These are phyloP conservation scores for Chlamydomonas sp. DNA, from an alignment of 139 green algal species.

Conservation along the genomic window DNA sequence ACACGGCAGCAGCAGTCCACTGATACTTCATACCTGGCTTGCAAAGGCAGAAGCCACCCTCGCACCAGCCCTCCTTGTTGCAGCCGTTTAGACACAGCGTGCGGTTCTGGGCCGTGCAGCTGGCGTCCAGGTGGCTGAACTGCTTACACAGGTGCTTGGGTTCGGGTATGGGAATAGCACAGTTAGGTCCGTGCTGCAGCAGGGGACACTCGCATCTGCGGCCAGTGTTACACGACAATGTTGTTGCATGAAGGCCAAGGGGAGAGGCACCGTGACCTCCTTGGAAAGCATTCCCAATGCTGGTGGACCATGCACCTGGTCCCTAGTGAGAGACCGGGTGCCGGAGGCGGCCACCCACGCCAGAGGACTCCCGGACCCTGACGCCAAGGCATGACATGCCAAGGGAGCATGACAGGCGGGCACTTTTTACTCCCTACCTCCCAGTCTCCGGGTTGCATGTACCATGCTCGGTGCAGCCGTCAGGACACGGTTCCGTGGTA, in stretches of 20 bases:
- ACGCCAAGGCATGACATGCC: too few relatives aligned
- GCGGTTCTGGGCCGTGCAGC: neutral
- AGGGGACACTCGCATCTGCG: constrained; percentile 30
- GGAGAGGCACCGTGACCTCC: too few relatives aligned
- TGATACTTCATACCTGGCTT: constrained; percentile 16
- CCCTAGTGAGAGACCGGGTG: too few relatives aligned
- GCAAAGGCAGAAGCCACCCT: constrained; percentile 44
- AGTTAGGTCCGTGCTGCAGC: neutral
- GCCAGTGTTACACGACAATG: neutral
- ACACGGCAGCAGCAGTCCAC: too few relatives aligned
- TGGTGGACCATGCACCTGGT: too few relatives aligned
- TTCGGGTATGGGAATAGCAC: neutral
- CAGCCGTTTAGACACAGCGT: constrained; percentile 43
- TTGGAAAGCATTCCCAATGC: too few relatives aligned
- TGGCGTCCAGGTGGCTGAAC: neutral
- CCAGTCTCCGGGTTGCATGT: constrained; percentile 28
- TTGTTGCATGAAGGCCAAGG: too few relatives aligned
- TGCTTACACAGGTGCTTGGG: neutral
- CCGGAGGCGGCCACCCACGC: too few relatives aligned
- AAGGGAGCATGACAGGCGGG: too few relatives aligned
- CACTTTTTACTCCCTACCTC: neutral
- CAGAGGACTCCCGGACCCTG: too few relatives aligned
- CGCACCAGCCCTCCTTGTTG: constrained; percentile 31
- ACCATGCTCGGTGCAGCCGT: neutral
- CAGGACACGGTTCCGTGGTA: neutral